phyloP scores from a whole-genome alignment of 768 basidiomycete species.

The Sarcodon aspratus region DNA sequence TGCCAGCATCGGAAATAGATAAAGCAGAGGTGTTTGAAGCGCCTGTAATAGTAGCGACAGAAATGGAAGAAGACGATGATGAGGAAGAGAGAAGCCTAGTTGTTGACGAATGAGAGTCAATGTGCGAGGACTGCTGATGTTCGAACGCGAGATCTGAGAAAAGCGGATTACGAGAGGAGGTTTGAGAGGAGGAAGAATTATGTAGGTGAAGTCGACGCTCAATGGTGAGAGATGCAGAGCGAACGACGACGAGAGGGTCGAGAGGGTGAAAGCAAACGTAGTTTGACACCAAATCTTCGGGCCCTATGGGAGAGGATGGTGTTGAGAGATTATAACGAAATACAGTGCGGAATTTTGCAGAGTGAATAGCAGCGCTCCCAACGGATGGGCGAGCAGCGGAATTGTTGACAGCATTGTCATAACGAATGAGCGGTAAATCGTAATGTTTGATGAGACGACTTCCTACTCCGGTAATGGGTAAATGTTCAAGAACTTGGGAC shows the following conservation, averaged over 20 bases:
- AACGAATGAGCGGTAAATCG: constrained; percentile 63
- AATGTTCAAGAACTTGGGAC: constrained; percentile 52
- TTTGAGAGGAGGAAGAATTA: constrained; percentile 20
- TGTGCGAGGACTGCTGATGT: not conserved
- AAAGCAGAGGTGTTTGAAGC: not conserved
- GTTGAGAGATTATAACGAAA: constrained; percentile 49
- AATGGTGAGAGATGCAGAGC: constrained; percentile 50
- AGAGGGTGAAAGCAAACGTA: constrained; percentile 49
- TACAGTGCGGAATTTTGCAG: constrained; percentile 42
- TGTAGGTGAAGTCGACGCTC: constrained; percentile 62
- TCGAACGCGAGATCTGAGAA: constrained; percentile 9
- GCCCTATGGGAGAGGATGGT: constrained; percentile 53
- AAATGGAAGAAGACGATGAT: constrained; percentile 1
- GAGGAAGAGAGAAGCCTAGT: constrained; percentile 7
- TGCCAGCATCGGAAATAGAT: constrained; percentile 1
- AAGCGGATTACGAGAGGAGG: constrained; percentile 9
- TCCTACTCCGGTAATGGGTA: constrained; percentile 54
- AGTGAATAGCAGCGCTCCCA: constrained; percentile 25
- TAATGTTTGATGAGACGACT: constrained; percentile 56
- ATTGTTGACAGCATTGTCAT: constrained; percentile 39
- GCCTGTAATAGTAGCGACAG: constrained; percentile 4
- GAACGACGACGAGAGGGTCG: constrained; percentile 45
- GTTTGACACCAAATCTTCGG: constrained; percentile 60
- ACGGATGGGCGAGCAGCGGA: constrained; percentile 14
- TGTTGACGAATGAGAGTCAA: not conserved